Evolutionary conservation across 495 filamentous ascomycete genomes (phyloP), one percentile per base, ranked within the genome.

Genomic region (Hypomontagnella submonticulosa): DNA sequence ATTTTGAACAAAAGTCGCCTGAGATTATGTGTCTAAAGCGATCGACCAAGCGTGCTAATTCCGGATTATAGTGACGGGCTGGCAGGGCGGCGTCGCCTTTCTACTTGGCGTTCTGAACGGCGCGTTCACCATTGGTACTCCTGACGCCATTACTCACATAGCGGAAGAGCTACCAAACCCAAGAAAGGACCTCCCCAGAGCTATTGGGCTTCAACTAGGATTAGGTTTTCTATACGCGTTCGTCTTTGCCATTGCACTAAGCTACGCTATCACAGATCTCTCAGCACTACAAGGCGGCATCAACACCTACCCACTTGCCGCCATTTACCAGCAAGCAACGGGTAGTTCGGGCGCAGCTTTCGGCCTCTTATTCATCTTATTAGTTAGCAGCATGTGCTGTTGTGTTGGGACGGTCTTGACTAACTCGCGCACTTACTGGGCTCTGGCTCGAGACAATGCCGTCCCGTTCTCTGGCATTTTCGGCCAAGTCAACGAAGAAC

Each of bases 361-460:
- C 8, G 92, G 90, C 19, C 83, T 93, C 0, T 77, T 94, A 20
- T 80, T 93, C 65, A 82, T 95, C 50, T 77, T 89, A 57, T 86
- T 90, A 73, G 72, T 90, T 4, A 84, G 87, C 1, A 87, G 86
- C 12, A 64, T 89, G 54, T 80, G 87, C 55, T 87, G 85, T 57
- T 78, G 80, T 19, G 77, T 91, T 47, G 91, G 90, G 11, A 89
- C 86, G 33, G 87, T 89, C 36, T 79, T 93, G 55, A 93, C 90
- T 19, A 85, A 87, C 46, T 88, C 90, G n/a, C 87, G 92, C n/a
- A 89, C 87, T n/a, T 86, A 90, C 65, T 96, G 92, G 92, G 88
- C 90, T 2, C 83, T 96, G 10, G 86, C 90, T 33, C 87, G 92
- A 33, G 92, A 96, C 73, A 81, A 87, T 40, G 87, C 87, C 4